Base-by-base conservation (phyloP, 352 stramenopile species). In the Phytophthora europaea region DNA sequence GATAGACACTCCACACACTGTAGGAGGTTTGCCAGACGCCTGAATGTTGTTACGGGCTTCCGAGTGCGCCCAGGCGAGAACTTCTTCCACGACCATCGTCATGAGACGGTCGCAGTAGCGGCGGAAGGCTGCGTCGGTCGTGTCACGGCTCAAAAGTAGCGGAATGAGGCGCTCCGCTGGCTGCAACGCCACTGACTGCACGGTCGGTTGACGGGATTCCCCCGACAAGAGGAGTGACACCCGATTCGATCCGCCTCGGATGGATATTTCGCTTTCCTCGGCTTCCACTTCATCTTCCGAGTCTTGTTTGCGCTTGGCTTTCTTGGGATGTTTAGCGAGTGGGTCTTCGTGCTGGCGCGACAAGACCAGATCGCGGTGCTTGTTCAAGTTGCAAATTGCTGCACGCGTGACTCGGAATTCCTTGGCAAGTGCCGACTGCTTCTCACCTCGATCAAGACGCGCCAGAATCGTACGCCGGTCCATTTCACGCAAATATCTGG, bases 311-410 rank as follows among this genome's bases (percentile, higher is more conserved):
- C 18, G 55, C 61, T 50, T 67, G 18, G 68, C 31, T 51, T 75
- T 67, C 23, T 78, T 81, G 0, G 80, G 79, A 26, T 88, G 81
- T 57, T 89, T 85, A 0, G 77, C 80, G 26, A 87, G 67, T 38
- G 81, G 79, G 47, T 92, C 68, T 62, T 82, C 76, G 50, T 84
- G 60, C 22, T 63, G 48, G 13, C 84, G 80, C 6, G 82, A 76
- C 8, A 88, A 34, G 0, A 91, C 73, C 1, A 74, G 61, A 7
- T 79, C 65, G 18, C 78, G 80, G 18, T 89, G 77, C 36, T 89
- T 87, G 62, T 79, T 87, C 13, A 92, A 50, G 43, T 92, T 89
- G 61, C 75, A 90, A 54, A 92, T 89, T 7, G 84, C 79, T 10
- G 83, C 75, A 7, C 84, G 83, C 36, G 79, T 92, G 40, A 89